Evolutionary conservation across 345 rosid species (phyloP), one percentile per base, ranked within the genome.

Genomic region (Physaria fendleri): DNA sequence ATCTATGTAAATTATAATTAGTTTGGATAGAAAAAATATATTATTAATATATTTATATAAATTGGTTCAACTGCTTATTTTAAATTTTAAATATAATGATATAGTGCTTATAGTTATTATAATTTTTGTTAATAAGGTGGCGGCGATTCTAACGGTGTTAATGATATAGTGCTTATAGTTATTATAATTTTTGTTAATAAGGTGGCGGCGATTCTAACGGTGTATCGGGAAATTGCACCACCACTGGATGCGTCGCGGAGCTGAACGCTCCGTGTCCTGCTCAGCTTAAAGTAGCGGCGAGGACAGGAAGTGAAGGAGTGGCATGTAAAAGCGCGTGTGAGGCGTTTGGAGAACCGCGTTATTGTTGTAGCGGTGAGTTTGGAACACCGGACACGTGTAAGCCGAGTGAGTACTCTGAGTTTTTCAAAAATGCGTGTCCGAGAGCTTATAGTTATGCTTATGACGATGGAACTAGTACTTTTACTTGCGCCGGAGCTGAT

Each of bases 241-340:
- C 52, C 2, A 79, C 90, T 2, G 82, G 82, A 1, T 86, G 95
- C 20, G 70, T 62, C 0, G 85, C 65, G 4, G 82, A 86, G 46
- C 65, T 83, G 23, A 86, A 83, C 69, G 59, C 37, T 2, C 69
- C 60, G 2, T 86, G 95, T 63, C 90, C 88, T 3, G 12, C 53
- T 45, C 84, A 72, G 68, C 79, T 82, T 9, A 75, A 67, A 72
- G 82, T 82, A n/a, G 65, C 27, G 4, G 9, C 52, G 30, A 54
- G 20, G 2, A n/a, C n/a, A n/a, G 75, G 41, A 12, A 34, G 38
- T 1, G 56, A 44, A 8, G 74, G 69, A 12, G 82, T 87, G 10
- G 88, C 82, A 3, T 87, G 90, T 43, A 75, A 79, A 78, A 82
- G 90, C 62, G 90, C 88, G 7, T 87, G 88, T 18, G 72, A 21